Evolutionary conservation across 129 eudicot species (phyloP), one percentile per base, ranked within the genome.

Genomic region (Pittosporum tobira): DNA sequence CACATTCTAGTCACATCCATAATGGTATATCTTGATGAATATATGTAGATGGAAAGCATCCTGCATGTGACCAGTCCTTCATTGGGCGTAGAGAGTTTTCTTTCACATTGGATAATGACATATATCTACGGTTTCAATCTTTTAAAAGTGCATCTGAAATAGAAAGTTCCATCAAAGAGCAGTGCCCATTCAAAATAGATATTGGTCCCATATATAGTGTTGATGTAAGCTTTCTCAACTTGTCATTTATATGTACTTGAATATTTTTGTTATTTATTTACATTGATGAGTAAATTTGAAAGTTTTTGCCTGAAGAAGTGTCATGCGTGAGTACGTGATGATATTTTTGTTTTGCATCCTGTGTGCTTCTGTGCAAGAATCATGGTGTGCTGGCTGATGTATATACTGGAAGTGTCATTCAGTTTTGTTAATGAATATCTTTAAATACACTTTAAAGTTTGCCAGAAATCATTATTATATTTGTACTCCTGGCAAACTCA

Each of bases 151-250:
- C 66, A 3, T 59, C 79, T 66, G 94, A 87, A 51, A 69, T 93
- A 44, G 89, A 87, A 77, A 81, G 61, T 34, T 68, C 94, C 36
- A 84, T 87, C 59, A 93, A 81, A 66, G 87, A 84, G 56, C 71
- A 93, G 48, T 87, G 91, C 43, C 96, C 96, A 4, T 74, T 83
- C 59, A 91, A 87, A 79, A 87, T 91, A 24, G 94, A 91, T 57
- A 91, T 91, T 48, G 99, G 96, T 7, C 83, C 94, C 12, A 90
- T 91, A 26, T 91, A 87, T 45, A 91, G 84, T 45, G 94, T 83
- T 38, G 93, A 83, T 67, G 91, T 82, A 74, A 82, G 76, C 2
- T 55, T 59, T 59, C 19, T 24, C 2, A 6, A 38, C 26, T 34
- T 60, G 14, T 19, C 10, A 24, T 65, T 48, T 48, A 5, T 49